Evolutionary conservation across 2,329 filamentous ascomycete species (phyloP).

Genomic region (Penicillium nordicum): DNA sequence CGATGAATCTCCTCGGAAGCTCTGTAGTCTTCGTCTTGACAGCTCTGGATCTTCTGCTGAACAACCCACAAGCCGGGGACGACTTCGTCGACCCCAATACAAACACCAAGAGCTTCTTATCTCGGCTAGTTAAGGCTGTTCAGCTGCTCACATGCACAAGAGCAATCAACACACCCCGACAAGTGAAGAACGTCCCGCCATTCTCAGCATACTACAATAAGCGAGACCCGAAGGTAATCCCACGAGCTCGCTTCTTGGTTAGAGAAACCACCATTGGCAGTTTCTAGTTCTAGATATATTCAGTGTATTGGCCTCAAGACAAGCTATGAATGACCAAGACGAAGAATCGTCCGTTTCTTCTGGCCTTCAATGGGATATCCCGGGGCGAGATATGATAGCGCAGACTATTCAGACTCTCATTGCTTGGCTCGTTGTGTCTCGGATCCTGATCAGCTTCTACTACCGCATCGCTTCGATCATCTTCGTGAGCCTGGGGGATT

Average conservation of each 20-base stretch:
- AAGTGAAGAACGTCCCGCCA: conserved; percentile 20
- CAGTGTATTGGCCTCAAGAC: not conserved
- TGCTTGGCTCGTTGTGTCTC: conserved; percentile 14
- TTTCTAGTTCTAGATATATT: conserved; percentile 17
- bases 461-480: conserved; percentile 23
- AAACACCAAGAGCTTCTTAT: not conserved
- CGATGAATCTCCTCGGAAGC: not conserved
- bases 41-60: conserved; percentile 12
- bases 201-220: conserved; percentile 15
- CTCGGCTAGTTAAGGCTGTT: conserved; percentile 4
- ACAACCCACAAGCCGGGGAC: conserved; percentile 11
- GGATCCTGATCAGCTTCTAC: conserved; percentile 18
- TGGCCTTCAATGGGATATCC: conserved; percentile 4
- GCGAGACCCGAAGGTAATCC: not conserved
- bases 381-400: conserved; percentile 13
- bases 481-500: conserved; percentile 14
- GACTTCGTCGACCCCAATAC: conserved; percentile 6
- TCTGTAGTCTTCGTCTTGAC: conserved; percentile 6
- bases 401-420: conserved; percentile 10
- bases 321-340: not conserved
- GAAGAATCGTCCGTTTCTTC: not conserved
- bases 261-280: conserved; percentile 25
- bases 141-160: conserved; percentile 12
- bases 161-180: conserved; percentile 22
- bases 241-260: conserved; percentile 15